Percentiles rank a stretch among this genome's conserved stretches.
Conservation (phyloP, 495 filamentous ascomycete genomes). For the Penicillium arizonense region DNA sequence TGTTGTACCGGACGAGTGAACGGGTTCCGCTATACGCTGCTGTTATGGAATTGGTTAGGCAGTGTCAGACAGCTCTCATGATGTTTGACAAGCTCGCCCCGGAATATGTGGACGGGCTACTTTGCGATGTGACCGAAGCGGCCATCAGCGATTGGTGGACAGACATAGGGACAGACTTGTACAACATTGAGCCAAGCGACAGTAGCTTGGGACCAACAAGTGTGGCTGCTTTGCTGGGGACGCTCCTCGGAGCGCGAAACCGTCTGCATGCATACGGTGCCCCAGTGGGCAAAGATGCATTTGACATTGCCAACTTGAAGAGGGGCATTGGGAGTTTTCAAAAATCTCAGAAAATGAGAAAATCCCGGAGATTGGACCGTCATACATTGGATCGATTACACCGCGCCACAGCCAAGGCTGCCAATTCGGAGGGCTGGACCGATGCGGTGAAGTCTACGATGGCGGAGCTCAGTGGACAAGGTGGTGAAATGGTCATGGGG, state of each 20-base stretch:
- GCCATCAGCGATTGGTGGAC: constrained; percentile 96
- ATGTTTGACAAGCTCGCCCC: constrained; percentile 83
- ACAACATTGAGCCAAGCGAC: constrained; percentile 88
- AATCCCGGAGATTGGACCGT: constrained; percentile 76
- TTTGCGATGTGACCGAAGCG: constrained; percentile 90
- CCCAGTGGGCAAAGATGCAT: constrained; percentile 87
- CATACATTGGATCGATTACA: constrained; percentile 81
- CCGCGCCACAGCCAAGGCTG: constrained; percentile 80
- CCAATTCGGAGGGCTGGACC: constrained; percentile 75
- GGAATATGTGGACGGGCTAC: constrained; percentile 88
- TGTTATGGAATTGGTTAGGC: constrained; percentile 86
- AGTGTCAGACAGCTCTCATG: constrained; percentile 86
- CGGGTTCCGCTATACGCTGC: constrained; percentile 71
- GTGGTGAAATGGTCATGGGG: constrained; percentile 88
- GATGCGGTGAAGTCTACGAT: constrained; percentile 94
- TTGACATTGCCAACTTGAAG: constrained; percentile 79
- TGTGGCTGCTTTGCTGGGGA: constrained; percentile 82
- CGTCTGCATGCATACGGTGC: constrained; percentile 78
- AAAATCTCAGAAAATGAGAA: constrained; percentile 77
- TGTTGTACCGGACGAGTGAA: constrained; percentile 84
- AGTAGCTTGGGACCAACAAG: constrained; percentile 90
- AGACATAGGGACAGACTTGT: constrained; percentile 85
- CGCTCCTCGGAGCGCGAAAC: constrained; percentile 86
- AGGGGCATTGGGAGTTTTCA: constrained; percentile 85
- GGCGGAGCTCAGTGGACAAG: constrained; percentile 91